Evolutionary conservation across 306 rosid genomes (phyloP).

Genomic region (Arachis hypogaea): DNA sequence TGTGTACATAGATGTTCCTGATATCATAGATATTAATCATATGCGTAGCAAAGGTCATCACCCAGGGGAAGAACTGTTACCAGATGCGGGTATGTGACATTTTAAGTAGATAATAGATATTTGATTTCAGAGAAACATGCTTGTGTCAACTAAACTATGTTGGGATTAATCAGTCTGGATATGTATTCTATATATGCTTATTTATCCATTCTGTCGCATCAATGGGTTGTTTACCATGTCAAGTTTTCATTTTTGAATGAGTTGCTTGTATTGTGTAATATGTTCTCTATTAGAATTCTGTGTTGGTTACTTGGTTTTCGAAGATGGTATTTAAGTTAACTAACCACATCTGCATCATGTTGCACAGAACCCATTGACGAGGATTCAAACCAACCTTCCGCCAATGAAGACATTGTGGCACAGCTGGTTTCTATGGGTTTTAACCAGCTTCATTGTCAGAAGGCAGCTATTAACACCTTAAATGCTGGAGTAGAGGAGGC

Average conservation of each 20-base stretch:
- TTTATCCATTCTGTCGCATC: not conserved
- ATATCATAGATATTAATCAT: conserved; percentile 87
- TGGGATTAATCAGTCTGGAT: not conserved
- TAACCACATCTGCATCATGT: not conserved
- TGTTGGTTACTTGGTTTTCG: not conserved
- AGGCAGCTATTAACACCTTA: conserved; percentile 88
- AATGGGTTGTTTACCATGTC: conserved; percentile 12
- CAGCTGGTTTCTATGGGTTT: conserved; percentile 99
- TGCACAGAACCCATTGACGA: conserved; percentile 58
- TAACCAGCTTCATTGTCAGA: conserved; percentile 76
- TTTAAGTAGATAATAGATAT: conserved; percentile 14
- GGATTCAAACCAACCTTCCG: conserved; percentile 50
- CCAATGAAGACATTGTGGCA: conserved; percentile 72
- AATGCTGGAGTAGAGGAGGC: conserved; percentile 95
- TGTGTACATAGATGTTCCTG: conserved; percentile 96
- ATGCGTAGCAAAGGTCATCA: conserved; percentile 86
- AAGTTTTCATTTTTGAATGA: not conserved
- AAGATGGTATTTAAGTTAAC: conserved; percentile 5
- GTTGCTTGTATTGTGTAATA: conserved; percentile 19
- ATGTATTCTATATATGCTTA: not conserved
- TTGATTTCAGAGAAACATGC: conserved; percentile 6
- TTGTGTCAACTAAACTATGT: conserved; percentile 4
- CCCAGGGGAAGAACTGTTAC: conserved; percentile 80
- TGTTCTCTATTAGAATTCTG: not conserved
- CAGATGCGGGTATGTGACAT: conserved; percentile 71